Evolutionary conservation across 83 land plant genomes (phyloP), one percentile per base, ranked within the genome.

Genomic region (Picea engelmannii): DNA sequence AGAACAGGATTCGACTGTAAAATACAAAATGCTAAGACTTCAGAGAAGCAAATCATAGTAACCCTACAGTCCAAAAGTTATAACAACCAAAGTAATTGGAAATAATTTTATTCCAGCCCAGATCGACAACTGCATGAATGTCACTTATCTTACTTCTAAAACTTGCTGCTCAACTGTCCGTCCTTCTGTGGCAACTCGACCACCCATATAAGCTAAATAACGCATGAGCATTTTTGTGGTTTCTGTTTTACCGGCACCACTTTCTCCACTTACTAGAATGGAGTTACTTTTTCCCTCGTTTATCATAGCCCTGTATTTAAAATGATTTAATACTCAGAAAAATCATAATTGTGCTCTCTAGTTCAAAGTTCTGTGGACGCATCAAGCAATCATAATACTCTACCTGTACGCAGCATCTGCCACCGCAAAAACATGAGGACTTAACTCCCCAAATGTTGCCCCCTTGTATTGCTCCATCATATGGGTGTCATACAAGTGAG

Each of bases 1-100:
- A 97, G 98, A 79, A 95, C 93, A 60, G 97, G 95, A 84, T 95
- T 95, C 62, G 97, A 95, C 97, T 95, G 92, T 83, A 85, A 74
- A 31, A 13, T 21, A 69, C 38, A 55, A 31, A 63, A 81, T 6
- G 47, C 42, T 55, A 18, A 42, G 68, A 20, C 18, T 70, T 87
- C 59, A 40, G 78, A 40, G 78, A 5, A 7, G 5, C 21, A 35
- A 67, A 66, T 18, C 17, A 31, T 55, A 11, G 18, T 18, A 77
- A 83, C 70, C 59, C 16, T 49, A 38, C 74, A 68, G 27, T 70
- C 25, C 40, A 27, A 31, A 35, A 23, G 38, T 67, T 15, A 67
- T 27, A 35, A 69, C 9, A 69, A 16, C 17, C 74, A 35, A 35
- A 69, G 47, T 17, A 20, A 38, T 38, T 7, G 20, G 42, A 6